Evolutionary conservation across 2,329 filamentous ascomycete species (phyloP), one percentile per base, ranked within the genome.

Genomic region (Penicillium sp.): DNA sequence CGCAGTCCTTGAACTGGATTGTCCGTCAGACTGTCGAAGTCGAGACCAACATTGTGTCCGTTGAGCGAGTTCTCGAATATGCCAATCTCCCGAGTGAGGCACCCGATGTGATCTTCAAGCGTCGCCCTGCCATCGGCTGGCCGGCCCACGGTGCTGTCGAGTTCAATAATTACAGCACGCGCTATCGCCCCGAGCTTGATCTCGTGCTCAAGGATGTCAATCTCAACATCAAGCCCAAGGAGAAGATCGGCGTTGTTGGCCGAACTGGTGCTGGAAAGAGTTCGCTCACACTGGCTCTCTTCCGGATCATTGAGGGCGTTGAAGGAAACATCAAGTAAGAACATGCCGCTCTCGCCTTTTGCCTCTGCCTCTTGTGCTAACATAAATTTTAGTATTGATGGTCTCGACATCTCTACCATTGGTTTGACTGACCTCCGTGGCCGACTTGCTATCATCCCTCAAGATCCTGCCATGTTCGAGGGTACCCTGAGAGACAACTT

Each of bases 41-140:
- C n/a, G 95, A 99, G 80, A 97, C 93, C n/a, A 99, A 99, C 75
- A 99, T 99, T 68, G 93, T 99, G 42, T 96, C 93, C 9, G 94
- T 99, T 35, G 94, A 99, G 81, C 89, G 94, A 68, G 92, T 99
- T 44, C 85, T 99, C 46, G 95, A 99, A 74, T 99, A 99, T 76
- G 90, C 93, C 54, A 83, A 84, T 47, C 82, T 99, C 59, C 92
- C 93, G 26, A 94, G 89, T 72, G 94, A 99, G 77, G 93, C 94
- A 47, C 91, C 92, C 7, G 94, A 99, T 72, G 90, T 97, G 61
- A 89, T 97, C 65, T 88, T 90, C 68, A 88, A 90, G 74, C 88
- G 89, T 70, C 83, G 93, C 45, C 93, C 94, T 38, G 86, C 91
- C 9, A 90, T 91, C 59, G 89, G 90, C 65, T 99, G 94, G 94